Percentiles rank a stretch among this genome's conserved stretches.
phyloP scores from a whole-genome alignment of 78 protist species.

The slime mould (Dictyostelium discoideum) region dicty_2.7 NC_007089.4:1552501-1553000 shows the following conservation, averaged over 20 bases:
- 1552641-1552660: not conserved
- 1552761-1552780: not conserved
- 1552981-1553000: not conserved
- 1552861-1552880: not conserved
- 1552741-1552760: not conserved
- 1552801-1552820: not conserved
- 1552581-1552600: slow-evolving; percentile 46
- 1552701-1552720: slow-evolving; percentile 2
- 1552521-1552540: slow-evolving; percentile 36
- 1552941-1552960: not conserved
- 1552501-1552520: not conserved
- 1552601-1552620: not conserved
- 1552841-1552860: not conserved
- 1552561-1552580: slow-evolving; percentile 41
- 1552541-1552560: slow-evolving; percentile 20
- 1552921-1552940: not conserved
- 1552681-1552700: slow-evolving; percentile 56
- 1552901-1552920: not conserved
- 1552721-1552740: not conserved
- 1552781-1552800: not conserved
- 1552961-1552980: not conserved
- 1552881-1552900: not conserved
- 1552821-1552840: slow-evolving; percentile 18
- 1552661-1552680: not conserved
- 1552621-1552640: not conserved